phyloP scores from a whole-genome alignment of 2,329 filamentous ascomycete genomes.

The Lasiodiplodia sp. region DNA sequence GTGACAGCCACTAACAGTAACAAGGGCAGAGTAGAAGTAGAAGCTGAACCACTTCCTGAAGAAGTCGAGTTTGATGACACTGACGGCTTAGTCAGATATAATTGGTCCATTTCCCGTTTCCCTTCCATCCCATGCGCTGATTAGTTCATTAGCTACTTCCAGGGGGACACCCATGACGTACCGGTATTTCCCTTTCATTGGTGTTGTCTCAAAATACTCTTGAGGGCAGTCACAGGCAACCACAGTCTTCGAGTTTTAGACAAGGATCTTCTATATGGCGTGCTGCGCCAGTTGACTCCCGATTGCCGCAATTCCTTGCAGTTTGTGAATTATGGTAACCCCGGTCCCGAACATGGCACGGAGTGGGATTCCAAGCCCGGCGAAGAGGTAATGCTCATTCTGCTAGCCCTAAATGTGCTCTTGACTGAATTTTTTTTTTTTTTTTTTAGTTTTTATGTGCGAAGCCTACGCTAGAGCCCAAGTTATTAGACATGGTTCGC shows the following conservation, averaged over 20 bases:
- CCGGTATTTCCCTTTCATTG: slow-evolving; percentile 5
- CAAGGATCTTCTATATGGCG: neutral
- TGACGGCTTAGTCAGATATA: too few relatives aligned
- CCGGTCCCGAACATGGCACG: neutral
- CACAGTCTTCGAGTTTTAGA: neutral
- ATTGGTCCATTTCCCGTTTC: too few relatives aligned
- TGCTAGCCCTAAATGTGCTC: too few relatives aligned
- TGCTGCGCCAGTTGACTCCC: neutral
- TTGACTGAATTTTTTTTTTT: neutral
- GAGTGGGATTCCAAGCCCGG: neutral
- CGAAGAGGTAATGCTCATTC: neutral
- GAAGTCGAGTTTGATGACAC: too few relatives aligned
- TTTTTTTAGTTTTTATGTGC: neutral
- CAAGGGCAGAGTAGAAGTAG: too few relatives aligned
- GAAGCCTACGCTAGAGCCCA: neutral
- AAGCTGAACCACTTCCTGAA: too few relatives aligned
- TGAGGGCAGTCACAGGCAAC: neutral
- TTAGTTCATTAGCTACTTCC: too few relatives aligned
- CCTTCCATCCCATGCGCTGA: too few relatives aligned
- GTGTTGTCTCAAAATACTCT: neutral
- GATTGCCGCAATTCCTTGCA: neutral
- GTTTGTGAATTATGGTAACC: neutral
- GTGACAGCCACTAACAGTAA: too few relatives aligned
- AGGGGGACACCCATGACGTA: neutral
- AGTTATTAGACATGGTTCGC: neutral